A percentile compares a stretch with the other conserved stretches of the same genome.
These are phyloP conservation scores for Trichomonas tenax DNA, from an alignment of 208 protist genomes.

Conservation along the genomic window DNA sequence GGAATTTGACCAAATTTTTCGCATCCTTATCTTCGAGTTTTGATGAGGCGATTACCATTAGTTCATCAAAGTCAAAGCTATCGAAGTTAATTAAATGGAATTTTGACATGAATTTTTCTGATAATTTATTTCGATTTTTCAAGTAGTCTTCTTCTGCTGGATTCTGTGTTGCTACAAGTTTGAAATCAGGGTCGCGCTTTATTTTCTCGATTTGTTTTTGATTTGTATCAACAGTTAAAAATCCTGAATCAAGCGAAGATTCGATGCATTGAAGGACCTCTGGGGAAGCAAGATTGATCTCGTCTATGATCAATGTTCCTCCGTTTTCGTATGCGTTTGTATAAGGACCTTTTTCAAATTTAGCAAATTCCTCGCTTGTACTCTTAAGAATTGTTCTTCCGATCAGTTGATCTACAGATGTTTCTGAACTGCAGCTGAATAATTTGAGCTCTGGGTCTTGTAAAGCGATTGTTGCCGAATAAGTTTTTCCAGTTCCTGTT, in stretches of 20 bases:
- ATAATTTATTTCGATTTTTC: neutral
- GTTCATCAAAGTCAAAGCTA: neutral
- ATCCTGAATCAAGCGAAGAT: neutral
- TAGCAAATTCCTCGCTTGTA: neutral
- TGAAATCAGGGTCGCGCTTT: neutral
- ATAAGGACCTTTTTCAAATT: neutral
- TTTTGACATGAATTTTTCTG: neutral
- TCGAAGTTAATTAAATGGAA: neutral
- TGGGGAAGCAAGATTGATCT: neutral
- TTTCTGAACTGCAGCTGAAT: neutral
- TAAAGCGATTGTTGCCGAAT: neutral
- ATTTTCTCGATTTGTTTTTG: neutral
- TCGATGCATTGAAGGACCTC: conserved; percentile 18
- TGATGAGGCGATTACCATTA: neutral
- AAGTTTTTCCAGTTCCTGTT: neutral
- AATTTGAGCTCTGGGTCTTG: neutral
- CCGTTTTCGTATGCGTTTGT: neutral
- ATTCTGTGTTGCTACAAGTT: conserved; percentile 18
- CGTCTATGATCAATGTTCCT: neutral
- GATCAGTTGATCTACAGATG: neutral
- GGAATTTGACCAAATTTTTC: neutral
- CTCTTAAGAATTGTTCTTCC: neutral
- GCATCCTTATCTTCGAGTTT: neutral
- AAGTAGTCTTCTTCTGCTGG: neutral
- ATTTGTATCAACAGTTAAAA: neutral